Conservation (phyloP, 129 eudicot genomes). For the Oenanthe sinensis region DNA sequence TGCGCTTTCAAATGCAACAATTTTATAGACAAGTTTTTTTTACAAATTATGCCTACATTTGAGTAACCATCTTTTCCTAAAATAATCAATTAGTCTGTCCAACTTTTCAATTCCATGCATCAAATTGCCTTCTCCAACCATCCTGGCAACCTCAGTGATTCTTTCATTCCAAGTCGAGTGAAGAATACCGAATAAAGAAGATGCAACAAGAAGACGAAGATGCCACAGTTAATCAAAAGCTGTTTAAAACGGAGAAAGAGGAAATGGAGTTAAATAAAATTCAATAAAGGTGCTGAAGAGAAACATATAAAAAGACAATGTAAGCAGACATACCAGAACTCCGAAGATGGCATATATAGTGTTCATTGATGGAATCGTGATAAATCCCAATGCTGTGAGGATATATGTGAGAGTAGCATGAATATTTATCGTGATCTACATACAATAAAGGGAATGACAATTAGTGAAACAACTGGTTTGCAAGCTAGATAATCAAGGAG, state of each 20-base stretch:
- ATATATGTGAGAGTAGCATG: slow-evolving; percentile 67
- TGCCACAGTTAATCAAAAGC: slow-evolving; percentile 69
- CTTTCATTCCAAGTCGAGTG: slow-evolving; percentile 82
- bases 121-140: slow-evolving; percentile 73
- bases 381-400: slow-evolving; percentile 57
- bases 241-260: slow-evolving; percentile 30
- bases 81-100: too few relatives aligned
- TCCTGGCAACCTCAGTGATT: slow-evolving; percentile 53
- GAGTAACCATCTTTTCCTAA: background rate
- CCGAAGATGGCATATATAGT: slow-evolving; percentile 69
- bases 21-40: background rate
- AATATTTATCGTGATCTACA: slow-evolving; percentile 81
- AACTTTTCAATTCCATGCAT: background rate
- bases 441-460: slow-evolving; percentile 10
- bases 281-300: background rate
- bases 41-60: background rate
- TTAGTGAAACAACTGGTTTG: background rate
- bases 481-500: background rate
- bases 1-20: background rate
- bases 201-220: slow-evolving; percentile 80
- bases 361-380: slow-evolving; percentile 73
- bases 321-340: slow-evolving; percentile 48
- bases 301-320: background rate
- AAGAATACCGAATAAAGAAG: slow-evolving; percentile 77
- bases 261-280: background rate